phyloP scores from a whole-genome alignment of 176 grass and related monocot genomes.

The Canna indica region DNA sequence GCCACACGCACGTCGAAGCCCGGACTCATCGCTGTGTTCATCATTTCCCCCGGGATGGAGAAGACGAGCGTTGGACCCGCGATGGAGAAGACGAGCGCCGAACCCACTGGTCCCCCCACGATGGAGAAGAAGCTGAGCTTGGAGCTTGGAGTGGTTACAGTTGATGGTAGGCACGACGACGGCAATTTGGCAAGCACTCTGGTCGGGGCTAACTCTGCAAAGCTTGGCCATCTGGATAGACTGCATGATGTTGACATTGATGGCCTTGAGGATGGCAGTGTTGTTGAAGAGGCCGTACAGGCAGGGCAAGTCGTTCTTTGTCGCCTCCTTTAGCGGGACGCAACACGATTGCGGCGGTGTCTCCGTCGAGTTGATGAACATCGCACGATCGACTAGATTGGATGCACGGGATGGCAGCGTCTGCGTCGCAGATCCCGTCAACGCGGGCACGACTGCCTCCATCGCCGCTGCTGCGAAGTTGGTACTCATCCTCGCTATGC shows the following conservation, averaged over 20 bases:
- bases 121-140: no score
- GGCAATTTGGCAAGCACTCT: background rate
- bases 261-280: constrained; percentile 3
- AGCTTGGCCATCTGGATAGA: constrained; percentile 1
- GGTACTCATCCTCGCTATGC: background rate
- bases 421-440: background rate
- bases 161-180: no score
- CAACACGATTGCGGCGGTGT: constrained; percentile 17
- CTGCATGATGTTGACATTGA: background rate
- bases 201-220: constrained; percentile 2
- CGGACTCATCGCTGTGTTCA: no score
- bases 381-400: constrained; percentile 6
- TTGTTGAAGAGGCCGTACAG: constrained; percentile 16
- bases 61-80: no score
- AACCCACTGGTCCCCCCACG: no score
- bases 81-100: no score
- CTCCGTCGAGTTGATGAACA: constrained; percentile 11
- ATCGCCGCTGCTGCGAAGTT: background rate
- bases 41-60: no score
- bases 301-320: constrained; percentile 1
- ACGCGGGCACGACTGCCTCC: background rate
- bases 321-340: constrained; percentile 16
- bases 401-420: constrained; percentile 1
- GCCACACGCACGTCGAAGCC: no score
- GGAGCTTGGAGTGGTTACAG: background rate